phyloP scores from a whole-genome alignment of 768 basidiomycete genomes.

The Artomyces pyxidatus region DNA sequence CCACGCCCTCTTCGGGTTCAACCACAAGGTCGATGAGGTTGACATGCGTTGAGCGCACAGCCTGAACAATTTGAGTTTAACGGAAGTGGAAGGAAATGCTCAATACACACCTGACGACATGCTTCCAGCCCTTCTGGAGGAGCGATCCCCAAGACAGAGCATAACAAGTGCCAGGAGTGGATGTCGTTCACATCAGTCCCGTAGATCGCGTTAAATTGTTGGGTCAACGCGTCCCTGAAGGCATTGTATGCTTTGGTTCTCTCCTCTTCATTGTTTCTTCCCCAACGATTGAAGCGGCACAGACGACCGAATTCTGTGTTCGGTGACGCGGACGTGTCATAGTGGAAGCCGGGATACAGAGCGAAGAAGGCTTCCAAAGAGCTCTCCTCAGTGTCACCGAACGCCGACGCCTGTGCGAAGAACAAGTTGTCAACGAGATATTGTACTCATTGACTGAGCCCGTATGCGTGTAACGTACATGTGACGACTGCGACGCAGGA shows the following conservation, averaged over 20 bases:
- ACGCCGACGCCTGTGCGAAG: too few relatives aligned
- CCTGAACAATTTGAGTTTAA: not conserved
- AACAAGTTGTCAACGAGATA: too few relatives aligned
- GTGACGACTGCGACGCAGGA: too few relatives aligned
- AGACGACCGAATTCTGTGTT: not conserved
- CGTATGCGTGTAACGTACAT: too few relatives aligned
- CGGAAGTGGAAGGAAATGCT: not conserved
- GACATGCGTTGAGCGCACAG: constrained; percentile 15
- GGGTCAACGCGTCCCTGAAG: not conserved
- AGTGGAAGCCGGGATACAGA: not conserved
- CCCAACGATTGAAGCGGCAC: not conserved
- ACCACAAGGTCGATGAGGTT: constrained; percentile 27
- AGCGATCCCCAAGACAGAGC: not conserved
- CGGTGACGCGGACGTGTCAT: not conserved
- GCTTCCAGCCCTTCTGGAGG: not conserved
- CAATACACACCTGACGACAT: not conserved
- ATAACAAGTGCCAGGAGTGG: not conserved
- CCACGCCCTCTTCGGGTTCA: constrained; percentile 11
- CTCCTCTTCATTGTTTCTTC: not conserved
- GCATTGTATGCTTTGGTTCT: not conserved
- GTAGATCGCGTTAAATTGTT: not conserved
- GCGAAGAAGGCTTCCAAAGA: not conserved
- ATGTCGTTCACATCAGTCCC: not conserved
- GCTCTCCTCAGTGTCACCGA: not conserved
- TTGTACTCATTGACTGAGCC: too few relatives aligned